Percentiles rank a stretch among this genome's conserved stretches.
Evolutionary conservation across 768 basidiomycete species (phyloP).

Genomic region (Podaxis sp.): DNA sequence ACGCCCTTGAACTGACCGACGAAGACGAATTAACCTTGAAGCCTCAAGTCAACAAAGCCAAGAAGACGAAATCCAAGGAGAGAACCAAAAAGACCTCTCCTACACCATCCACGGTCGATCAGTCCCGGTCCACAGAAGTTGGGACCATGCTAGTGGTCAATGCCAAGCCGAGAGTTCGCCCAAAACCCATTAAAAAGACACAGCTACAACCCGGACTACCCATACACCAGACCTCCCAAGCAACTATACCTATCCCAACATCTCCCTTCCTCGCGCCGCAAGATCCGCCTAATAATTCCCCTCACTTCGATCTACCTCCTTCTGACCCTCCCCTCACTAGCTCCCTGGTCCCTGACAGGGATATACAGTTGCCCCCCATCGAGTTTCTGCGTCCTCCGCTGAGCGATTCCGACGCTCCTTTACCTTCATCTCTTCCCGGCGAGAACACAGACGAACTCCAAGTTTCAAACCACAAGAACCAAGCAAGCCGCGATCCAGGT

Average conservation of each 20-base stretch:
- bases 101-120: neutral
- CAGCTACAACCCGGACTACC: slow-evolving; percentile 5
- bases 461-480: slow-evolving; percentile 14
- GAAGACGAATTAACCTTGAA: slow-evolving; percentile 16
- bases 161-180: slow-evolving; percentile 12
- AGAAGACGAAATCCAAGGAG: slow-evolving; percentile 20
- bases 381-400: slow-evolving; percentile 29
- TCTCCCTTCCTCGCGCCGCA: slow-evolving; percentile 20
- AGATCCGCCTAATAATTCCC: slow-evolving; percentile 22
- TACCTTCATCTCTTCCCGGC: slow-evolving; percentile 32
- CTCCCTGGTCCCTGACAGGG: slow-evolving; percentile 14
- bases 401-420: slow-evolving; percentile 20
- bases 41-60: slow-evolving; percentile 9
- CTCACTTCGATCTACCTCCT: slow-evolving; percentile 36
- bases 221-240: slow-evolving; percentile 13
- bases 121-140: neutral
- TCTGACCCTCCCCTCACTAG: slow-evolving; percentile 26
- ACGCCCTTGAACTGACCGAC: slow-evolving; percentile 21
- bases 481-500: slow-evolving; percentile 14
- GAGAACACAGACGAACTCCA: slow-evolving; percentile 30
- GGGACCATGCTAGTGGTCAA: neutral
- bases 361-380: slow-evolving; percentile 31
- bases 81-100: slow-evolving; percentile 15
- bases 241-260: slow-evolving; percentile 16
- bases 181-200: slow-evolving; percentile 19